phyloP scores from a whole-genome alignment of 1,139 yeast genomes.

The Scheffersomyces quercinus region DNA sequence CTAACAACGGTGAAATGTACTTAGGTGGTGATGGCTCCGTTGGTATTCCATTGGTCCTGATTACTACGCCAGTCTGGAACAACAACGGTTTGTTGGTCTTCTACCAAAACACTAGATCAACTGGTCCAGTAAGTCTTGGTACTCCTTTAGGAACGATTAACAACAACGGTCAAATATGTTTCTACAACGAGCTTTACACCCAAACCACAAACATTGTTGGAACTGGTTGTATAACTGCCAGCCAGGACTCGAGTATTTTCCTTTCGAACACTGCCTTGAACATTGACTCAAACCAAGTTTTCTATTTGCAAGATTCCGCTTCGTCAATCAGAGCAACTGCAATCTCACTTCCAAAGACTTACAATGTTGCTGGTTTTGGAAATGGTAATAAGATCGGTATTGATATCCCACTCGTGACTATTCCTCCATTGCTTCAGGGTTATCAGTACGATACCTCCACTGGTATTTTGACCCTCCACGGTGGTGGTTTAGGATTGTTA shows the following conservation, averaged over 20 bases:
- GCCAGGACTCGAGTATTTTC: slow-evolving; percentile 20
- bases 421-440: slow-evolving; percentile 11
- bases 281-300: slow-evolving; percentile 20
- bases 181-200: slow-evolving; percentile 21
- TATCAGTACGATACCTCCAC: slow-evolving; percentile 14
- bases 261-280: slow-evolving; percentile 17
- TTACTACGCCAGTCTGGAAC: slow-evolving; percentile 23
- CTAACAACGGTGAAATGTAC: slow-evolving; percentile 31
- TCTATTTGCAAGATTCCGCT: slow-evolving; percentile 20
- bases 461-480: slow-evolving; percentile 22
- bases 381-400: slow-evolving; percentile 29
- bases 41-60: slow-evolving; percentile 19
- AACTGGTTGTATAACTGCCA: slow-evolving; percentile 29
- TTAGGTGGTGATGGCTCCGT: slow-evolving; percentile 25
- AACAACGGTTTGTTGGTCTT: slow-evolving; percentile 29
- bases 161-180: slow-evolving; percentile 34
- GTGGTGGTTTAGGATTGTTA: slow-evolving; percentile 4
- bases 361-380: slow-evolving; percentile 34
- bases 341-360: slow-evolving; percentile 18
- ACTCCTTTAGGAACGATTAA: slow-evolving; percentile 17
- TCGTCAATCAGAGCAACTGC: slow-evolving; percentile 23
- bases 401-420: slow-evolving; percentile 14
- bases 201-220: slow-evolving; percentile 30
- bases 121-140: slow-evolving; percentile 23
- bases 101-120: slow-evolving; percentile 19